phyloP scores from a whole-genome alignment of 129 eudicot genomes.

The Flaveria sonorensis region DNA sequence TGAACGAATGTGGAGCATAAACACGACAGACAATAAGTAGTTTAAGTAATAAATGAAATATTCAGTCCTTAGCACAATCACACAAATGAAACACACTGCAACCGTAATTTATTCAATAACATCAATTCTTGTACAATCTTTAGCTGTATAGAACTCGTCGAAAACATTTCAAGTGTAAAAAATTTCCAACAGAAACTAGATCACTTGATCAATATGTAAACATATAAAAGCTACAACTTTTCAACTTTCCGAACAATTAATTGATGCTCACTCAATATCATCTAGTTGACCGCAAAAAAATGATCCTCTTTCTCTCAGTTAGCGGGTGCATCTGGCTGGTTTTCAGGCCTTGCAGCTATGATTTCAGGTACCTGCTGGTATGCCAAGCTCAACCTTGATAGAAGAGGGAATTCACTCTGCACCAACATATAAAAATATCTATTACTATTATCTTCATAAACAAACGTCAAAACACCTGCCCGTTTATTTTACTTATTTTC shows the following conservation, averaged over 20 bases:
- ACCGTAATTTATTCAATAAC: too few relatives aligned
- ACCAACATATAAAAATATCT: neutral
- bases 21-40: too few relatives aligned
- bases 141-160: too few relatives aligned
- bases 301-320: neutral
- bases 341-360: conserved; percentile 58
- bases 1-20: too few relatives aligned
- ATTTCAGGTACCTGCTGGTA: conserved; percentile 61
- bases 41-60: too few relatives aligned
- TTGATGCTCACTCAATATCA: neutral
- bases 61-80: too few relatives aligned
- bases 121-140: too few relatives aligned
- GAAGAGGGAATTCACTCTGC: conserved; percentile 64
- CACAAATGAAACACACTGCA: too few relatives aligned
- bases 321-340: conserved; percentile 51
- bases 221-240: neutral
- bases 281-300: neutral
- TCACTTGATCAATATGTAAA: too few relatives aligned
- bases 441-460: neutral
- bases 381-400: conserved; percentile 51
- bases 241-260: neutral
- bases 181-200: too few relatives aligned
- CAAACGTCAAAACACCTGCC: neutral
- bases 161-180: too few relatives aligned
- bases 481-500: too few relatives aligned